Conservation (phyloP, 495 filamentous ascomycete species). For the Glonium stellatum region DNA sequence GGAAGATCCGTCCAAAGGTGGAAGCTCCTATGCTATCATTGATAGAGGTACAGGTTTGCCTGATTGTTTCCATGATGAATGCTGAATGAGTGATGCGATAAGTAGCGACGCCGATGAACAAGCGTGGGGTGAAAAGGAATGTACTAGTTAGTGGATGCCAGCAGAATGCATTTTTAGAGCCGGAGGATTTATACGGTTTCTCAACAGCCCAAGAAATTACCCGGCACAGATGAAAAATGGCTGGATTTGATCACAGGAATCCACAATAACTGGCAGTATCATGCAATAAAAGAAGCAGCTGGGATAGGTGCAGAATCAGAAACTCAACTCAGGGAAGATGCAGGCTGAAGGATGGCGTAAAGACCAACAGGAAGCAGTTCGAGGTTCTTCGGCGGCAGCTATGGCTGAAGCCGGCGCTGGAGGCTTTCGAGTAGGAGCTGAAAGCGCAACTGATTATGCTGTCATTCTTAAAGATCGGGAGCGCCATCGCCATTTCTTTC, state of each 20-base stretch:
- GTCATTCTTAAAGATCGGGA: neutral
- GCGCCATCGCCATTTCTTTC: neutral
- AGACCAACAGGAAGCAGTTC: neutral
- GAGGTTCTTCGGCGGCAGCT: neutral
- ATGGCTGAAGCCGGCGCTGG: neutral
- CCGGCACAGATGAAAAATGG: neutral
- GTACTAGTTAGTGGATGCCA: neutral
- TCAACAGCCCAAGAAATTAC: neutral
- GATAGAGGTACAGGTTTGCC: constrained; percentile 9
- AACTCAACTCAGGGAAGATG: neutral
- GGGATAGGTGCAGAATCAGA: neutral
- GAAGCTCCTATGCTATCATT: constrained; percentile 22
- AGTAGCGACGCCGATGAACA: neutral
- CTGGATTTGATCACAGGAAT: neutral
- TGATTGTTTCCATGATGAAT: constrained; percentile 19
- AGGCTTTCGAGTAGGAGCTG: neutral
- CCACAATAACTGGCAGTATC: neutral
- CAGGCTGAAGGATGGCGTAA: neutral
- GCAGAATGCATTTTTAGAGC: neutral
- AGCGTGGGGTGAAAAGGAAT: neutral
- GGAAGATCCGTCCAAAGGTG: constrained; percentile 46
- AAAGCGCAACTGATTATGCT: neutral
- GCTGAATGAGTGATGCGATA: neutral
- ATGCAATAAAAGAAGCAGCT: too few relatives aligned
- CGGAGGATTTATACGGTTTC: neutral